Percentiles rank a stretch among this genome's conserved stretches.
These are phyloP conservation scores for Penicillium fimorum DNA, from an alignment of 495 filamentous ascomycete species.

Conservation along the genomic window DNA sequence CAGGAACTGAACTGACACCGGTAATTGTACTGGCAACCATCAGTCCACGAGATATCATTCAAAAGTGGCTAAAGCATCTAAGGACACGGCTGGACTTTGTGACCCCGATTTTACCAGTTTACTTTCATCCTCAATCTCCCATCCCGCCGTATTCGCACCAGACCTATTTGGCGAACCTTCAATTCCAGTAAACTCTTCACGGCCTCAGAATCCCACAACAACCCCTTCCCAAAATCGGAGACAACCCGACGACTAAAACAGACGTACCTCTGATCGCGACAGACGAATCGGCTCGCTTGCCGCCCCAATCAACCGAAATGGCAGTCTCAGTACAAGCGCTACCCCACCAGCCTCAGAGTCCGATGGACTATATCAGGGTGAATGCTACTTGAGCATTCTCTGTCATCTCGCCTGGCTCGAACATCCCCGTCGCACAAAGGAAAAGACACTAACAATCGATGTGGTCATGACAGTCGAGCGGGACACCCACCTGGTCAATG, in stretches of 20 bases:
- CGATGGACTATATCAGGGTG: background rate
- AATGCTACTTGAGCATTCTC: conserved; percentile 1
- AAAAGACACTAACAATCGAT: background rate
- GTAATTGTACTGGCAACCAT: background rate
- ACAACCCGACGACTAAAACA: background rate
- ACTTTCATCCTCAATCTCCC: conserved; percentile 1
- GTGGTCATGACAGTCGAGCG: conserved; percentile 2
- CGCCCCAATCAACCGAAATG: background rate
- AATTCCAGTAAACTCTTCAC: background rate
- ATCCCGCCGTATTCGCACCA: background rate
- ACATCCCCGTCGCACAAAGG: background rate
- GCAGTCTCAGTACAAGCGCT: background rate
- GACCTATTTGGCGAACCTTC: background rate
- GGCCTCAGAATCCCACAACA: background rate
- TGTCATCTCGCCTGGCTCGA: conserved; percentile 1
- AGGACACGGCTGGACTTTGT: background rate
- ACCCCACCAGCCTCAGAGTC: background rate
- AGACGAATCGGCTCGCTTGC: background rate
- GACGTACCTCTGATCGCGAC: background rate
- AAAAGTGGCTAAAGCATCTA: background rate
- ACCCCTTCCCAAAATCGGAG: background rate
- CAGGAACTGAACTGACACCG: conserved; percentile 1
- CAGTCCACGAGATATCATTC: background rate
- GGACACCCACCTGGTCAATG: conserved; percentile 1
- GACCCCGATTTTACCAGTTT: background rate